Percentiles rank a stretch among this genome's conserved stretches.
Evolutionary conservation across 345 rosid genomes (phyloP).

Genomic region (Arabidopsis arenosa): DNA sequence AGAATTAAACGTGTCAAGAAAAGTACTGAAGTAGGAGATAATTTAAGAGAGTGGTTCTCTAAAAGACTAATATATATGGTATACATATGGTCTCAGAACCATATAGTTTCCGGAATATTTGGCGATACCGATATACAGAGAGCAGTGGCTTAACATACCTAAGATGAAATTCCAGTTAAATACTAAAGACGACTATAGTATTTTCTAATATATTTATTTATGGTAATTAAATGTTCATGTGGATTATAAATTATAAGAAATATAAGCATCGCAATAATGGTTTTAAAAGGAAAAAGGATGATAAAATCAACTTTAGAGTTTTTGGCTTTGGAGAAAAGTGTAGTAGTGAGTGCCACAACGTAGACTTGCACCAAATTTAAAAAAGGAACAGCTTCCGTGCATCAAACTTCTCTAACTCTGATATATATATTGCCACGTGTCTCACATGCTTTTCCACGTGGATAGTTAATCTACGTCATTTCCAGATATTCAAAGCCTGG

Average conservation of each 20-base stretch:
- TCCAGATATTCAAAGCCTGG: background rate
- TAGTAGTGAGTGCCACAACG: constrained; percentile 27
- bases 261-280: constrained; percentile 20
- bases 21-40: background rate
- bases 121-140: background rate
- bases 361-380: constrained; percentile 36
- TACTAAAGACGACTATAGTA: background rate
- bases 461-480: constrained; percentile 7
- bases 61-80: background rate
- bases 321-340: constrained; percentile 35
- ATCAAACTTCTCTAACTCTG: constrained; percentile 8
- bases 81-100: background rate
- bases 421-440: constrained; percentile 23
- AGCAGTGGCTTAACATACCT: background rate
- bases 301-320: constrained; percentile 38
- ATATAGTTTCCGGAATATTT: constrained; percentile 6
- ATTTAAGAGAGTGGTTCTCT: background rate
- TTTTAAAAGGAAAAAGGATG: constrained; percentile 14
- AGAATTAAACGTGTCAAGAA: background rate
- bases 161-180: constrained; percentile 5
- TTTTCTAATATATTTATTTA: background rate
- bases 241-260: background rate
- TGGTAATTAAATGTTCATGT: background rate
- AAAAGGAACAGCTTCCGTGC: constrained; percentile 31
- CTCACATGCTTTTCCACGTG: constrained; percentile 7